These are phyloP conservation scores for Blastocladiella emersonii DNA, from an alignment of 371 early-diverging fungal species.

Conservation along the genomic window DNA sequence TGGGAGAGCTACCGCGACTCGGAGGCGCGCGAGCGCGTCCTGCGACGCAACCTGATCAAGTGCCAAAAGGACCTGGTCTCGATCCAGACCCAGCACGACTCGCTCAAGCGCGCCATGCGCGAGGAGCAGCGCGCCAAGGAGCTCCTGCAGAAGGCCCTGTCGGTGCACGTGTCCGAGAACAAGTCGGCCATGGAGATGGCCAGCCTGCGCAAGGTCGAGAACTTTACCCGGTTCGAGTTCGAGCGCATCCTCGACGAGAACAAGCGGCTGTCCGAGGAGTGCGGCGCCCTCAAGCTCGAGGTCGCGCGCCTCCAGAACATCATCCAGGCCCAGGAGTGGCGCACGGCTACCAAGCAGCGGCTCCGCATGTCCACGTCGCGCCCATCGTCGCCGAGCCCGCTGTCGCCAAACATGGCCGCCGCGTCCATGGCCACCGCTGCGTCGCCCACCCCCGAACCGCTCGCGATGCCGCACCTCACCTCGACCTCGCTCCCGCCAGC, in stretches of 20 bases:
- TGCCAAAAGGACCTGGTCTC: conserved; percentile 17
- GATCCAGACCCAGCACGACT: conserved; percentile 1
- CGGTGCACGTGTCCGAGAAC: not conserved
- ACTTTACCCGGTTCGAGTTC: conserved; percentile 4
- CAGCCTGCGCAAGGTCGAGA: conserved; percentile 3
- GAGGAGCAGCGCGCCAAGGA: not conserved
- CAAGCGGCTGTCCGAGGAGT: not conserved
- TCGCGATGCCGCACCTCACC: not conserved
- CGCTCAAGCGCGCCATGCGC: not conserved
- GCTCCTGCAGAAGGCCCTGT: conserved; percentile 1
- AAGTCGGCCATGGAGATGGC: not conserved
- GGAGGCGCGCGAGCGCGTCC: conserved; percentile 29
- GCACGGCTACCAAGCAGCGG: not conserved
- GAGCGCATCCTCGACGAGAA: conserved; percentile 1
- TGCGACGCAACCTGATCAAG: conserved; percentile 26
- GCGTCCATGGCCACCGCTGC: no score
- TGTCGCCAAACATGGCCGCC: no score
- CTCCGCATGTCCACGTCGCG: not conserved
- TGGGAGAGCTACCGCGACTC: conserved; percentile 37
- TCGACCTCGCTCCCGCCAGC: not conserved
- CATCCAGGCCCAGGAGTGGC: not conserved
- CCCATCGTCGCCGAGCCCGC: not conserved
- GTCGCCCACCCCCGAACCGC: no score
- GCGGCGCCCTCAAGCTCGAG: not conserved
- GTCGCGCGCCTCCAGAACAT: not conserved